A percentile compares a stretch with the other conserved stretches of the same genome.
phyloP scores from a whole-genome alignment of 1,284 basidiomycete species.

The Apiotrichum veenhuisii region DNA sequence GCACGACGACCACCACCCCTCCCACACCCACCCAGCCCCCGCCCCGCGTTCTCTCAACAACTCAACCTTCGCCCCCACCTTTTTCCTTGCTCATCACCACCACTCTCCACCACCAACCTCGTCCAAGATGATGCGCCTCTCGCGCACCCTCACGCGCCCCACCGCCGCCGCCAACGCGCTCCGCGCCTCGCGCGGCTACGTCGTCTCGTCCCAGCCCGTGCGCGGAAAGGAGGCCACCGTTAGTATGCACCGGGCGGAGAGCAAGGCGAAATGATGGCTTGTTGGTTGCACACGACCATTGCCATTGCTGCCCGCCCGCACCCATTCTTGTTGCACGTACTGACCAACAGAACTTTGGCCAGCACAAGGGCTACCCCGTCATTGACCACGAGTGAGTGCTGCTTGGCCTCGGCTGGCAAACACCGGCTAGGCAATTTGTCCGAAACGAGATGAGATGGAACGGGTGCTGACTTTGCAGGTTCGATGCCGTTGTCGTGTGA shows the following conservation, averaged over 20 bases:
- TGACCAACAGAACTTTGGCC: conserved; percentile 44
- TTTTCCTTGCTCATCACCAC: conserved; percentile 13
- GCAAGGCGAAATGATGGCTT: too few relatives aligned
- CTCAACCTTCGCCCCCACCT: background rate
- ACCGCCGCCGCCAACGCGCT: conserved; percentile 13
- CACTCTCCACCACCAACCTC: conserved; percentile 1
- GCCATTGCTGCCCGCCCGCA: too few relatives aligned
- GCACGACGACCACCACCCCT: conserved; percentile 4
- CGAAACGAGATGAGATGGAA: too few relatives aligned
- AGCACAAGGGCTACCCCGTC: conserved; percentile 67
- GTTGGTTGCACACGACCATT: too few relatives aligned
- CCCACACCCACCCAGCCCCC: background rate
- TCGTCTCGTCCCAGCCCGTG: conserved; percentile 42
- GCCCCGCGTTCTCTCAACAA: too few relatives aligned
- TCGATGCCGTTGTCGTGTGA: conserved; percentile 93
- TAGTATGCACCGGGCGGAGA: too few relatives aligned
- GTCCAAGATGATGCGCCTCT: conserved; percentile 29
- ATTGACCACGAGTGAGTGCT: conserved; percentile 74
- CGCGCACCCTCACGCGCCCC: conserved; percentile 24
- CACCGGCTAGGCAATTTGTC: too few relatives aligned
- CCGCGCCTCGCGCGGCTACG: conserved; percentile 29
- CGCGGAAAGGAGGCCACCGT: conserved; percentile 47
- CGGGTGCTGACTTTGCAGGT: conserved; percentile 57
- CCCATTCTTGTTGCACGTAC: too few relatives aligned
- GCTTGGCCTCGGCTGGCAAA: background rate